A percentile compares a stretch with the other conserved stretches of the same genome.
phyloP scores from a whole-genome alignment of 495 filamentous ascomycete species.

The Aspergillus sclerotiicarbonarius region DNA sequence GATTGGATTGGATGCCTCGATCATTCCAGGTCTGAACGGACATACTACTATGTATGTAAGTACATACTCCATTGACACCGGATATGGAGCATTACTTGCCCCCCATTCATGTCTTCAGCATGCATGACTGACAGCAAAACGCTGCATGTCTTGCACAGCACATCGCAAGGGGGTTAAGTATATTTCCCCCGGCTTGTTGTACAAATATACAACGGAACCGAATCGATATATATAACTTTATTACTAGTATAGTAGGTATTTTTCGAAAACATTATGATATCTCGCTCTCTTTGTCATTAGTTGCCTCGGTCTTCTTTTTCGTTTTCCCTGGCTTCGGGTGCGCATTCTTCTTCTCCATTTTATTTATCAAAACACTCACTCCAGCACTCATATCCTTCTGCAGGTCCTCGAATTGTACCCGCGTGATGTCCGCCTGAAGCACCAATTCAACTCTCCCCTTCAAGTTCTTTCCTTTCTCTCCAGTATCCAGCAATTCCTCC shows the following conservation, averaged over 20 bases:
- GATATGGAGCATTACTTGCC: too few relatives aligned
- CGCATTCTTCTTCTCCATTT: not conserved
- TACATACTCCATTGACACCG: too few relatives aligned
- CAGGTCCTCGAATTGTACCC: slow-evolving; percentile 20
- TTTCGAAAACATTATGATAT: not conserved
- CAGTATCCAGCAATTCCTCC: not conserved
- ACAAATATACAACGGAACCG: not conserved
- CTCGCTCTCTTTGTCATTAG: not conserved
- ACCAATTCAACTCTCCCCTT: slow-evolving; percentile 31
- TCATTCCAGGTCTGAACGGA: not conserved
- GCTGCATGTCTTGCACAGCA: slow-evolving; percentile 3
- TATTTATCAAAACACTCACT: slow-evolving; percentile 13
- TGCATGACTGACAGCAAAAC: slow-evolving; percentile 2
- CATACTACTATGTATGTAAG: too few relatives aligned
- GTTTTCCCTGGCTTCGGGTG: not conserved
- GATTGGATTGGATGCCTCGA: not conserved
- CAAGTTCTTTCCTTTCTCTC: slow-evolving; percentile 12
- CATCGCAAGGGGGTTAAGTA: not conserved
- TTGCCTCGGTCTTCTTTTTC: not conserved
- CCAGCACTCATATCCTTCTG: slow-evolving; percentile 27
- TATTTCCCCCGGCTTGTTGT: not conserved
- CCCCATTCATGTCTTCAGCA: not conserved
- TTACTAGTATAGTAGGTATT: not conserved
- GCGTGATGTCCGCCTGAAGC: slow-evolving; percentile 13
- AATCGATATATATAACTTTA: not conserved